phyloP scores from a whole-genome alignment of 1,284 basidiomycete genomes.

The Paramarasmius palmivorus region DNA sequence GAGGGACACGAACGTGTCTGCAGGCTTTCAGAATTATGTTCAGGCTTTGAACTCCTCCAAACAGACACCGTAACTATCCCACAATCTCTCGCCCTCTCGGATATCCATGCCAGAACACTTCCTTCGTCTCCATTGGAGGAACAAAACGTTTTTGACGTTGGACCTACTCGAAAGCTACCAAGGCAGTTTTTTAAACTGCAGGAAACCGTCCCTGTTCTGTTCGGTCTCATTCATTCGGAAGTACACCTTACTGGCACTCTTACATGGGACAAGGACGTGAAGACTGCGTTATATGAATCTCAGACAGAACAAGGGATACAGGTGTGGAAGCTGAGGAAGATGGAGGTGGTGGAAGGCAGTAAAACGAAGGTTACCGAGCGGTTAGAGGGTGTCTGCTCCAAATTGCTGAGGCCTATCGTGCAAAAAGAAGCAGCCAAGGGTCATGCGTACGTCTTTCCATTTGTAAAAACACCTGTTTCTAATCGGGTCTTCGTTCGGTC shows the following conservation, averaged over 20 bases:
- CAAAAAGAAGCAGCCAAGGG: conserved; percentile 25
- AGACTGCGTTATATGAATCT: conserved; percentile 31
- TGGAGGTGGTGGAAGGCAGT: conserved; percentile 24
- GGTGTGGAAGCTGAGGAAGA: conserved; percentile 33
- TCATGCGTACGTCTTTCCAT: conserved; percentile 26
- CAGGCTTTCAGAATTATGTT: conserved; percentile 30
- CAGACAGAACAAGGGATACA: conserved; percentile 23
- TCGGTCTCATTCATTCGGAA: conserved; percentile 26
- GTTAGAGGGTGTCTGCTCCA: conserved; percentile 31
- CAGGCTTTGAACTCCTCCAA: conserved; percentile 27
- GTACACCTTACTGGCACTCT: conserved; percentile 31
- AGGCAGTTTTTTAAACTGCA: conserved; percentile 32
- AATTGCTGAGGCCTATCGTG: conserved; percentile 26
- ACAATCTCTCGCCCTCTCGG: conserved; percentile 14
- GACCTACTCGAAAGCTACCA: conserved; percentile 15
- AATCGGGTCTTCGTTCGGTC: too few species aligned
- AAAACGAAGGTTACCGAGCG: conserved; percentile 32
- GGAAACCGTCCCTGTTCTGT: conserved; percentile 32
- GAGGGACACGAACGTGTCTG: conserved; percentile 33
- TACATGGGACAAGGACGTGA: conserved; percentile 31
- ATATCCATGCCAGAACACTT: conserved; percentile 19
- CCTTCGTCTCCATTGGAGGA: conserved; percentile 3
- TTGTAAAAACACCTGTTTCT: background rate
- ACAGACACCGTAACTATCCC: conserved; percentile 25
- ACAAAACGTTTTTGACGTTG: background rate